A percentile compares a stretch with the other conserved stretches of the same genome.
Evolutionary conservation across 768 basidiomycete genomes (phyloP).

Genomic region (Boletus patriciae): DNA sequence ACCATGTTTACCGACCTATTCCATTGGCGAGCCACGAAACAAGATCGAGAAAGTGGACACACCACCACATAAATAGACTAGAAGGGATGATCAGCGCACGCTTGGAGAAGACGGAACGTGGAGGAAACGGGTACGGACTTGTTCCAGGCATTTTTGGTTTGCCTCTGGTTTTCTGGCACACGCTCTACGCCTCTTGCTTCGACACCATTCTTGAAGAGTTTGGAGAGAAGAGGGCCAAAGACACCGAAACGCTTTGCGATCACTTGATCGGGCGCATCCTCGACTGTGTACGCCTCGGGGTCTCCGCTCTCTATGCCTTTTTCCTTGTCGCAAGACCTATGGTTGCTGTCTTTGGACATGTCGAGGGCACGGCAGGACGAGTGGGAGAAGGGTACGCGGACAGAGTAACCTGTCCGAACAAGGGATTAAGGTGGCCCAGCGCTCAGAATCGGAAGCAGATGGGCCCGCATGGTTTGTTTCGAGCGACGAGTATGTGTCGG

Average conservation of each 20-base stretch:
- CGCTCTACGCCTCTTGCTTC: slow-evolving; percentile 58
- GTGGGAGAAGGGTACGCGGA: background rate
- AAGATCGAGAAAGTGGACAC: background rate
- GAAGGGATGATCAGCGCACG: background rate
- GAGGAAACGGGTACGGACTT: slow-evolving; percentile 36
- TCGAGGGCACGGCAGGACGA: background rate
- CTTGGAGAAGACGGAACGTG: background rate
- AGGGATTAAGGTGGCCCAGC: too few species aligned
- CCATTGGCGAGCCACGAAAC: background rate
- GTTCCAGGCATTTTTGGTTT: slow-evolving; percentile 45
- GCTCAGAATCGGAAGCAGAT: too few species aligned
- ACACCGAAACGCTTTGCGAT: slow-evolving; percentile 32
- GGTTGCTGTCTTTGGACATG: slow-evolving; percentile 8
- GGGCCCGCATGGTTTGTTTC: too few species aligned
- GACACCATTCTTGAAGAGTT: slow-evolving; percentile 48
- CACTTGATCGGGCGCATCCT: slow-evolving; percentile 29
- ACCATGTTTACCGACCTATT: slow-evolving; percentile 49
- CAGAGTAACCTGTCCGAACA: too few species aligned
- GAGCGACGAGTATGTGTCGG: too few species aligned
- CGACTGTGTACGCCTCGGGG: slow-evolving; percentile 7
- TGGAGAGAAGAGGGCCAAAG: slow-evolving; percentile 34
- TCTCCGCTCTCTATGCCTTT: slow-evolving; percentile 1
- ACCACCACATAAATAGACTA: slow-evolving; percentile 50
- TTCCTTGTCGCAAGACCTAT: slow-evolving; percentile 20
- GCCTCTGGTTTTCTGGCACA: slow-evolving; percentile 49